These are phyloP conservation scores for Lenzites betulinus DNA, from an alignment of 768 basidiomycete genomes.

Conservation along the genomic window DNA sequence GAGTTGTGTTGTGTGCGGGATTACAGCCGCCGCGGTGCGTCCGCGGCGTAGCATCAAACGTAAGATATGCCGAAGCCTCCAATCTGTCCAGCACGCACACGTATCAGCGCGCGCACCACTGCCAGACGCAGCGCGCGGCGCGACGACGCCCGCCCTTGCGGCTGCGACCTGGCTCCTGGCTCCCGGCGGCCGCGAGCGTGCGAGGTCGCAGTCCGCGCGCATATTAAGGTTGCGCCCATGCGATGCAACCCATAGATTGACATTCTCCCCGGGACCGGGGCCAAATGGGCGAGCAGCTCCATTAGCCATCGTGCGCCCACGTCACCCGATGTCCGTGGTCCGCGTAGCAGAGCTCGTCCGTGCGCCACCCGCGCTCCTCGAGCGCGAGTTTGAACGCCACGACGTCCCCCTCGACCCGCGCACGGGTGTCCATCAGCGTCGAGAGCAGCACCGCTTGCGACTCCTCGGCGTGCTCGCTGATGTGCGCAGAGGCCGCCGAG, in stretches of 20 bases:
- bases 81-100: background rate
- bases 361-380: constrained; percentile 27
- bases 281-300: too few species aligned
- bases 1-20: constrained; percentile 9
- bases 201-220: background rate
- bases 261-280: too few species aligned
- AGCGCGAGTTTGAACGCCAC: constrained; percentile 23
- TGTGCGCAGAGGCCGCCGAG: background rate
- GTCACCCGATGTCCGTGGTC: constrained; percentile 30
- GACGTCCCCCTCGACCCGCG: constrained; percentile 20
- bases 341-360: constrained; percentile 31
- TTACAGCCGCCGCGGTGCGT: background rate
- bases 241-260: too few species aligned
- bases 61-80: background rate
- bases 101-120: background rate
- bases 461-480: background rate
- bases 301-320: constrained; percentile 18
- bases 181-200: background rate
- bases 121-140: background rate
- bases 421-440: constrained; percentile 15
- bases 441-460: constrained; percentile 1
- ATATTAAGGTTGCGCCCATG: background rate
- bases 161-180: background rate
- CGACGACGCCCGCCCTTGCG: background rate
- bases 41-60: background rate